Evolutionary conservation across 2,329 filamentous ascomycete species (phyloP).

Genomic region (Sporothrix luriei): DNA sequence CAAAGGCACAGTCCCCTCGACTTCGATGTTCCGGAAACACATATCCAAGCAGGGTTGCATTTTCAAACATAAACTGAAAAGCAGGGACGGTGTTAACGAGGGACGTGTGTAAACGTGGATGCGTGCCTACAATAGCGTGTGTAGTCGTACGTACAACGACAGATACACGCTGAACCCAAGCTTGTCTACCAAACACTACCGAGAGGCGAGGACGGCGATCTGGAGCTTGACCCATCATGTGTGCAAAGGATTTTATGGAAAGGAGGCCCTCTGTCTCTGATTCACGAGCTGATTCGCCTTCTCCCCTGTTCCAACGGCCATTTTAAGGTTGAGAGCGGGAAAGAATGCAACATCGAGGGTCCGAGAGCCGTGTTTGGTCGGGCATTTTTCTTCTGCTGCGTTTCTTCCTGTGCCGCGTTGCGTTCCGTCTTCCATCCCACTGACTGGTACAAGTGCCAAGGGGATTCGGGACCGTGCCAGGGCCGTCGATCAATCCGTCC

Average conservation of each 20-base stretch:
- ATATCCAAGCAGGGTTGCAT: slow-evolving; percentile 5
- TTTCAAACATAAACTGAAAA: background rate
- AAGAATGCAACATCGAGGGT: slow-evolving; percentile 20
- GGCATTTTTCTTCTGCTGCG: background rate
- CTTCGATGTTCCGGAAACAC: background rate
- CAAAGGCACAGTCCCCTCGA: background rate
- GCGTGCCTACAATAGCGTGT: too few species aligned
- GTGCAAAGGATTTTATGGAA: too few species aligned
- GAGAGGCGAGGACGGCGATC: too few species aligned
- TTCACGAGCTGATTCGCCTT: too few species aligned
- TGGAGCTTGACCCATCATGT: too few species aligned
- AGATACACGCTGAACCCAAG: too few species aligned
- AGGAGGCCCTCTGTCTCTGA: background rate
- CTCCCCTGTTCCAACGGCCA: background rate
- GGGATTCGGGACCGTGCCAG: background rate
- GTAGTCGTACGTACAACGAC: too few species aligned
- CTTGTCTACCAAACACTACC: too few species aligned
- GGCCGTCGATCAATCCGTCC: slow-evolving; percentile 2
- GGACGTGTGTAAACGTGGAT: too few species aligned
- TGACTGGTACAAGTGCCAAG: background rate
- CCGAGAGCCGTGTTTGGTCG: background rate
- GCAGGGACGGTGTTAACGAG: too few species aligned
- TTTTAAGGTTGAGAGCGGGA: background rate
- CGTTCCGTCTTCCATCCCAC: background rate
- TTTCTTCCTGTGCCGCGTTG: background rate